phyloP scores from a whole-genome alignment of 495 filamentous ascomycete genomes.

The Tuber borchii region DNA sequence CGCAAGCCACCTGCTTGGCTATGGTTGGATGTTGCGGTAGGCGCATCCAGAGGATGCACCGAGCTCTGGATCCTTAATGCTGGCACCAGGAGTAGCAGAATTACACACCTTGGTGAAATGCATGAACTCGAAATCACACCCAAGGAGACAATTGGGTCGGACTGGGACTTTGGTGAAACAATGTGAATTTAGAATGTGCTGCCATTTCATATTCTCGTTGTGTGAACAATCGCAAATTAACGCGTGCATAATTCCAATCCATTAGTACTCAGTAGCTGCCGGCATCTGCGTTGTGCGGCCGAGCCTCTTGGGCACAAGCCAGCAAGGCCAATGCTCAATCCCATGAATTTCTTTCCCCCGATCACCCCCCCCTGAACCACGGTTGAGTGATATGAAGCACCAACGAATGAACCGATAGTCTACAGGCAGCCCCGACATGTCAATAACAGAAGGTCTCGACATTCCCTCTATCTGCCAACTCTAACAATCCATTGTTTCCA shows the following conservation, averaged over 20 bases:
- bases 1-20: neutral
- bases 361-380: neutral
- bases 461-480: neutral
- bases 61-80: neutral
- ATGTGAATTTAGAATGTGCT: neutral
- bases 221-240: neutral
- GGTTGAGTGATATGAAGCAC: neutral
- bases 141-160: neutral
- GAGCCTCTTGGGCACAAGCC: neutral
- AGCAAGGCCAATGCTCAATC: neutral
- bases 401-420: neutral
- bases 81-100: neutral
- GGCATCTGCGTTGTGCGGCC: neutral
- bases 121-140: neutral
- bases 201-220: neutral
- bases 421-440: neutral
- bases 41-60: neutral
- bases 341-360: neutral
- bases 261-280: neutral
- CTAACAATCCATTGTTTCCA: neutral
- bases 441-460: neutral
- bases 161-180: neutral
- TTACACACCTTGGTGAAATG: neutral
- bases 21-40: neutral
- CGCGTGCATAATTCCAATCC: neutral